phyloP scores from a whole-genome alignment of 2,329 filamentous ascomycete species.

The Bipolaris gigantea region DNA sequence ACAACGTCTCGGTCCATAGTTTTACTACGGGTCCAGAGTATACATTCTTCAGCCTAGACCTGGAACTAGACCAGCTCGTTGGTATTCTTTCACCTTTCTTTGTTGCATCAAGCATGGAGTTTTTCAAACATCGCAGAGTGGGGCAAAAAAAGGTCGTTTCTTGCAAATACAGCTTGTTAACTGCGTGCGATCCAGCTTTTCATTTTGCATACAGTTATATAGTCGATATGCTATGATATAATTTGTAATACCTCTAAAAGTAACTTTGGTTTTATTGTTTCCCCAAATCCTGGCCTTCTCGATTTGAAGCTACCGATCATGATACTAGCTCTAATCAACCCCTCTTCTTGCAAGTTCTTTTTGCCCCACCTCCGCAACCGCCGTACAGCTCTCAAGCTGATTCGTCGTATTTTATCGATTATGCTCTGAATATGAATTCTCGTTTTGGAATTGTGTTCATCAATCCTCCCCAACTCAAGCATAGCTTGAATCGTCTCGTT shows the following conservation, averaged over 20 bases:
- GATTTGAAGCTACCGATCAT: neutral
- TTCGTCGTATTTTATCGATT: neutral
- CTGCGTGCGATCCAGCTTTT: neutral
- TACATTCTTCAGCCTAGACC: neutral
- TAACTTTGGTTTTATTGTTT: neutral
- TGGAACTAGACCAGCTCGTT: too few species aligned
- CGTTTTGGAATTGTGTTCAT: slow-evolving; percentile 8
- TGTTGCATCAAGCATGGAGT: slow-evolving; percentile 7
- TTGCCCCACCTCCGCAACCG: neutral
- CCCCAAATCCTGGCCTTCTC: neutral
- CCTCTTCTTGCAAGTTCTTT: neutral
- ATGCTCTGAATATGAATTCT: neutral
- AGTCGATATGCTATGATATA: slow-evolving; percentile 9
- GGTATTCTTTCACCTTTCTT: neutral
- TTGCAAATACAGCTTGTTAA: neutral
- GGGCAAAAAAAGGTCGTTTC: neutral
- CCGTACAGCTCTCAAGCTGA: neutral
- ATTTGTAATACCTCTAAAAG: slow-evolving; percentile 8
- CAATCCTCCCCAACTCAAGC: slow-evolving; percentile 3
- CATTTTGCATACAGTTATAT: slow-evolving; percentile 11
- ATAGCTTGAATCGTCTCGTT: slow-evolving; percentile 27
- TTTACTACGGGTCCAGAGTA: neutral
- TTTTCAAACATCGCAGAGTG: neutral
- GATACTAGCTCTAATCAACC: neutral
- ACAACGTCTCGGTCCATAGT: slow-evolving; percentile 34